Conservation (phyloP, 179 eudicot species). For the Vitellaria paradoxa region DNA sequence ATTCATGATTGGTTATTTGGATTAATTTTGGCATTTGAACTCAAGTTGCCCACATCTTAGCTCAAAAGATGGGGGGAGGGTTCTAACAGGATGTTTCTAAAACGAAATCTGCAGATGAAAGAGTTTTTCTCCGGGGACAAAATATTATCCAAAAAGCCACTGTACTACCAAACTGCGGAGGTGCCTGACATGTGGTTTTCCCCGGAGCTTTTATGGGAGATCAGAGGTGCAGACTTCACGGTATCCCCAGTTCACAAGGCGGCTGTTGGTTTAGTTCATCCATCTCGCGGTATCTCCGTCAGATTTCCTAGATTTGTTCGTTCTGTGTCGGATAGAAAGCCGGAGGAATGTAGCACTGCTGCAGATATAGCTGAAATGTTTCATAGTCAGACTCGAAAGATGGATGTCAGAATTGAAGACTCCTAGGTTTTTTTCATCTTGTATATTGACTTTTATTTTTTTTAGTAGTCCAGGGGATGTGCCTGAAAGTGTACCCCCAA, state of each 20-base stretch:
- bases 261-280: conserved; percentile 81
- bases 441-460: background rate
- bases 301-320: conserved; percentile 86
- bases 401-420: conserved; percentile 46
- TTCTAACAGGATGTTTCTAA: background rate
- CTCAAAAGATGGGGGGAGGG: background rate
- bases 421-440: background rate
- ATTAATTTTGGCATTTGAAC: background rate
- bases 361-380: conserved; percentile 86
- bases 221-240: conserved; percentile 90
- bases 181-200: conserved; percentile 84
- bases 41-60: background rate
- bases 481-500: too few species aligned
- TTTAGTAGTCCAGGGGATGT: background rate
- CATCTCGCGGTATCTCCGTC: conserved; percentile 84
- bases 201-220: conserved; percentile 87
- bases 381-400: conserved; percentile 81
- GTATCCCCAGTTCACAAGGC: conserved; percentile 96
- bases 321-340: conserved; percentile 55
- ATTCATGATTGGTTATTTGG: background rate
- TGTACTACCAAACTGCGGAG: conserved; percentile 79
- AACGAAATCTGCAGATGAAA: conserved; percentile 66
- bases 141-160: conserved; percentile 64
- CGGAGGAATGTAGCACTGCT: conserved; percentile 82
- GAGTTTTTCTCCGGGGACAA: conserved; percentile 76